These are phyloP conservation scores for Cylindrodendrum hubeiense DNA, from an alignment of 2,329 filamentous ascomycete species.

Conservation along the genomic window DNA sequence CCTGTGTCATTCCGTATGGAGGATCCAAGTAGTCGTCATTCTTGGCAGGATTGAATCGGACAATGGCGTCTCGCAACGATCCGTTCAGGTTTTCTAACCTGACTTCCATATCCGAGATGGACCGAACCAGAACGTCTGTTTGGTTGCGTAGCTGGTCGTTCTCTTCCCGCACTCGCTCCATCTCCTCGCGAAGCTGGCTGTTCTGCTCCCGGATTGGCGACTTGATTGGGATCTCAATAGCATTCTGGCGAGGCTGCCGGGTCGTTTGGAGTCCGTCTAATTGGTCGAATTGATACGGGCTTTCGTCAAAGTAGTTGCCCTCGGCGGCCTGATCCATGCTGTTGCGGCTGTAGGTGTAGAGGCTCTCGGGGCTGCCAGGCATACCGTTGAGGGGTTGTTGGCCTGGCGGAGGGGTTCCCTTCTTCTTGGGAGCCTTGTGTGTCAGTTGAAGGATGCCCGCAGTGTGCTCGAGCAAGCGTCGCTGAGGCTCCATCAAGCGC, in stretches of 20 bases:
- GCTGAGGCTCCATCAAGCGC: constrained; percentile 79
- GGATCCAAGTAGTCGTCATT: constrained; percentile 60
- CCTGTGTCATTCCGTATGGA: constrained; percentile 48
- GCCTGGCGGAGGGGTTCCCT: constrained; percentile 55
- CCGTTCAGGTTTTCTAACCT: constrained; percentile 77
- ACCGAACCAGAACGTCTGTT: constrained; percentile 52
- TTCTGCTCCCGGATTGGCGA: constrained; percentile 68
- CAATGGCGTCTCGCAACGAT: constrained; percentile 75
- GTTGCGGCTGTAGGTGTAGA: constrained; percentile 75
- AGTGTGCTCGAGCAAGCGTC: constrained; percentile 86
- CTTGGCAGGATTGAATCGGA: constrained; percentile 70
- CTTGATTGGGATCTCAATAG: constrained; percentile 70
- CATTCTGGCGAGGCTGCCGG: constrained; percentile 53
- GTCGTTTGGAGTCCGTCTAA: constrained; percentile 60
- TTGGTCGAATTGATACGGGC: constrained; percentile 75
- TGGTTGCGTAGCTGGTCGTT: constrained; percentile 54
- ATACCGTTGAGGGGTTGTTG: constrained; percentile 66
- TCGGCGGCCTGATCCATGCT: constrained; percentile 68
- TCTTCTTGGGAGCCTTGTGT: constrained; percentile 79
- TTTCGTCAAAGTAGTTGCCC: constrained; percentile 80
- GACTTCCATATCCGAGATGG: constrained; percentile 72
- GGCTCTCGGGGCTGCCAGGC: constrained; percentile 81
- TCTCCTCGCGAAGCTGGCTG: constrained; percentile 62
- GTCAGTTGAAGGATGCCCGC: constrained; percentile 93
- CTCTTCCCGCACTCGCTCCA: constrained; percentile 60